These are phyloP conservation scores for Colletotrichum neosansevieriae DNA, from an alignment of 2,329 filamentous ascomycete genomes.

Conservation along the genomic window DNA sequence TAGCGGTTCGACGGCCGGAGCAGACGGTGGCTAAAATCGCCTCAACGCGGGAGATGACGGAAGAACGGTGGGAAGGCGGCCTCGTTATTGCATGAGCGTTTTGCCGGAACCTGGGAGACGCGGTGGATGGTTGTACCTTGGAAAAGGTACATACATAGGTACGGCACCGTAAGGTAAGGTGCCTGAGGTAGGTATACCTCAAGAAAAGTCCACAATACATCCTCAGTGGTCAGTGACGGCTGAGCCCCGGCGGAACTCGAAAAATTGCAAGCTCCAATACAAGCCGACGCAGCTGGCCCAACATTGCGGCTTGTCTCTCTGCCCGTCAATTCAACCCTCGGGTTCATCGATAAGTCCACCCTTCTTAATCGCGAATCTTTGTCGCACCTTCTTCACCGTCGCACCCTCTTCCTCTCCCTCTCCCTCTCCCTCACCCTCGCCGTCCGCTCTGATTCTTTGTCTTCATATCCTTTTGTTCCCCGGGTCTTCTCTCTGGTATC, in stretches of 20 bases:
- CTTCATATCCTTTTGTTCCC: constrained; percentile 44
- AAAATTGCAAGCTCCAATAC: constrained; percentile 32
- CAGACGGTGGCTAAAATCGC: constrained; percentile 37
- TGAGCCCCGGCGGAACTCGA: constrained; percentile 2
- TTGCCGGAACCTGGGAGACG: no score
- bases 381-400: background rate
- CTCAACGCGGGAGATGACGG: constrained; percentile 41
- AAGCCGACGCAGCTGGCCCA: constrained; percentile 23
- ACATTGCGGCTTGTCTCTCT: constrained; percentile 3
- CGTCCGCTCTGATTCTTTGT: constrained; percentile 40
- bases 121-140: background rate
- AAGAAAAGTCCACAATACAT: no score
- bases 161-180: no score
- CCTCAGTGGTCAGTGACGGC: background rate
- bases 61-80: constrained; percentile 20
- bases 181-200: no score
- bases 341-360: background rate
- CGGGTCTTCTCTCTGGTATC: constrained; percentile 42
- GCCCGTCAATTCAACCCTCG: background rate
- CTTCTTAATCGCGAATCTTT: background rate
- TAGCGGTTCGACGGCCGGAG: background rate
- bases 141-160: background rate
- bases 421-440: background rate
- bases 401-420: background rate
- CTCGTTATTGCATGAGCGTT: background rate